These are phyloP conservation scores for Scheffersomyces lignosus DNA, from an alignment of 805 yeast species.

Conservation along the genomic window DNA sequence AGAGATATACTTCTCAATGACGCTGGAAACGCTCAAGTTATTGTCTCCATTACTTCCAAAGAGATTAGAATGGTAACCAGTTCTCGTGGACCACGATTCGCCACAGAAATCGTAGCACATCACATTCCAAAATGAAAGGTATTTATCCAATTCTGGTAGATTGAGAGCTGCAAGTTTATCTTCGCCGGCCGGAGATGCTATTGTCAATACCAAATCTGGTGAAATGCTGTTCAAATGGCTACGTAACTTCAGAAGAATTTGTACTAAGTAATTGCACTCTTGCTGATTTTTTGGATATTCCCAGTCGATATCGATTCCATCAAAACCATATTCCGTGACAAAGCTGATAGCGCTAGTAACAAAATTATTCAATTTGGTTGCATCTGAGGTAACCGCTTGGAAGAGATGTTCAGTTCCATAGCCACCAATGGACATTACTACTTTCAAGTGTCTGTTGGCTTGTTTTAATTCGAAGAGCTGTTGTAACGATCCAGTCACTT, in stretches of 20 bases:
- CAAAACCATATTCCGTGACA: constrained; percentile 62
- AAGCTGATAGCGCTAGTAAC: constrained; percentile 47
- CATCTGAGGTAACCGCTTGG: constrained; percentile 23
- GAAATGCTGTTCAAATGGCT: constrained; percentile 30
- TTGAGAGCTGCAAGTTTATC: constrained; percentile 45
- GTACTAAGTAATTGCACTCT: constrained; percentile 47
- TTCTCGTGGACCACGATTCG: constrained; percentile 56
- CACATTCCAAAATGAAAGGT: constrained; percentile 72
- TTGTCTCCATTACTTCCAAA: constrained; percentile 46
- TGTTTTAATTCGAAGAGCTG: constrained; percentile 50
- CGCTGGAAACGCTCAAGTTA: constrained; percentile 47
- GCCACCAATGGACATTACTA: constrained; percentile 84
- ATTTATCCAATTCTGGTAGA: constrained; percentile 54
- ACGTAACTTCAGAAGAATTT: constrained; percentile 44
- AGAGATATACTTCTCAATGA: constrained; percentile 44
- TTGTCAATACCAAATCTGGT: constrained; percentile 49
- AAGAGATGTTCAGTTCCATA: constrained; percentile 52
- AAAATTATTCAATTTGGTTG: constrained; percentile 41
- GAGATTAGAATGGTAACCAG: constrained; percentile 69
- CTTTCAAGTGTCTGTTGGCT: constrained; percentile 43
- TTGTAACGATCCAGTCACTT: constrained; percentile 49
- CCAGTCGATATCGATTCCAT: constrained; percentile 95
- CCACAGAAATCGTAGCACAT: constrained; percentile 94
- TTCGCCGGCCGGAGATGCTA: constrained; percentile 74
- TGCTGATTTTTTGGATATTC: constrained; percentile 65